Conservation (phyloP, 306 rosid species). For the Ziziphus jujuba region DNA sequence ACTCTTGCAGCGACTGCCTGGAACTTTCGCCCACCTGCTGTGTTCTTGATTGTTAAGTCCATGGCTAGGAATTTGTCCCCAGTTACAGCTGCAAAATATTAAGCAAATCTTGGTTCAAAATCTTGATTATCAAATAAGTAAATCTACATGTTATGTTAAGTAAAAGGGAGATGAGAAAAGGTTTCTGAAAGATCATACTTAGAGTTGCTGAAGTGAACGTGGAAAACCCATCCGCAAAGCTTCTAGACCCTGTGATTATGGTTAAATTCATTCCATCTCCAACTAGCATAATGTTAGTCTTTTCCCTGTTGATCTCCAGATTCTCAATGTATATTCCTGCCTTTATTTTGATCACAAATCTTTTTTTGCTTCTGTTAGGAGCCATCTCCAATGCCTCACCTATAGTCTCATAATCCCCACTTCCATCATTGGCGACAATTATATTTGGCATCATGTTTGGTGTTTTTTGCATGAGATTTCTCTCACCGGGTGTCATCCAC, state of each 20-base stretch:
- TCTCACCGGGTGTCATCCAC: slow-evolving; percentile 6
- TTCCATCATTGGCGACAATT: slow-evolving; percentile 5
- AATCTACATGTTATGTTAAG: neutral
- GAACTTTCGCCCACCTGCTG: neutral
- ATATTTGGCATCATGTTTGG: neutral
- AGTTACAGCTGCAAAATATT: slow-evolving; percentile 13
- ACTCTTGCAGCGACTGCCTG: slow-evolving; percentile 9
- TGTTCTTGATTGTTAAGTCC: slow-evolving; percentile 8
- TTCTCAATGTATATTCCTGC: slow-evolving; percentile 1
- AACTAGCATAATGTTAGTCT: slow-evolving; percentile 4
- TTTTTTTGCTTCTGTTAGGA: neutral
- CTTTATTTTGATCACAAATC: neutral
- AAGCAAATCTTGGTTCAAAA: neutral
- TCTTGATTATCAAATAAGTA: neutral
- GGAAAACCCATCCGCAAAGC: slow-evolving; percentile 5
- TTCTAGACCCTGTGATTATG: slow-evolving; percentile 1
- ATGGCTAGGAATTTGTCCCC: slow-evolving; percentile 5
- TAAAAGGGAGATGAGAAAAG: neutral
- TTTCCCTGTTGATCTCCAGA: neutral
- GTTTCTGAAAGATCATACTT: neutral
- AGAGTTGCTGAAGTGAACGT: slow-evolving; percentile 9
- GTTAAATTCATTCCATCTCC: slow-evolving; percentile 13
- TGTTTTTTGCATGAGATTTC: neutral
- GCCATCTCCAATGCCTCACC: slow-evolving; percentile 6
- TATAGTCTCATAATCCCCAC: slow-evolving; percentile 4